phyloP scores from a whole-genome alignment of 495 filamentous ascomycete genomes.

The Podospora bellae-mahoneyi region DNA sequence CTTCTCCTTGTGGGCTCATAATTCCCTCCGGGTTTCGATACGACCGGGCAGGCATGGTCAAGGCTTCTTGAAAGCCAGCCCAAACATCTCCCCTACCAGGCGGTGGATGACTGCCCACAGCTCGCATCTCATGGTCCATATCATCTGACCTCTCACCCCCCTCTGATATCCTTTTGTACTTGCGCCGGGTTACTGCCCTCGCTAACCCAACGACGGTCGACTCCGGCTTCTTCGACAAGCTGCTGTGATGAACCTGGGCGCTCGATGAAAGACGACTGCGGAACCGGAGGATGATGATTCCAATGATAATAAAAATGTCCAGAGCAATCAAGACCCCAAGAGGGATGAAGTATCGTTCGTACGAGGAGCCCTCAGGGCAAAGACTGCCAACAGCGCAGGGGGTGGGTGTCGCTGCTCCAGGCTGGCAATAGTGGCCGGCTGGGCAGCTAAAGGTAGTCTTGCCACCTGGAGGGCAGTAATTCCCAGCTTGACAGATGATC shows the following conservation, averaged over 20 bases:
- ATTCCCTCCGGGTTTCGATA: slow-evolving; percentile 14
- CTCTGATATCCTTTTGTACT: slow-evolving; percentile 35
- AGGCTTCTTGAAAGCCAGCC: slow-evolving; percentile 39
- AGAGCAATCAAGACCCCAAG: slow-evolving; percentile 39
- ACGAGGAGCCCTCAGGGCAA: slow-evolving; percentile 38
- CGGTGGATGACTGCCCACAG: slow-evolving; percentile 20
- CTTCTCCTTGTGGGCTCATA: slow-evolving; percentile 23
- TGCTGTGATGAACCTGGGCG: slow-evolving; percentile 1
- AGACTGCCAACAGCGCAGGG: slow-evolving; percentile 40
- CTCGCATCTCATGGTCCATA: slow-evolving; percentile 30
- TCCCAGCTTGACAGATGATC: slow-evolving; percentile 41
- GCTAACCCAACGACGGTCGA: not conserved
- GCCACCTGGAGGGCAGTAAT: slow-evolving; percentile 41
- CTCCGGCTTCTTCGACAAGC: not conserved
- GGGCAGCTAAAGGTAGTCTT: slow-evolving; percentile 39
- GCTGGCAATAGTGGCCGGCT: slow-evolving; percentile 43
- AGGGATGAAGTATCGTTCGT: slow-evolving; percentile 40
- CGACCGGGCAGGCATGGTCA: slow-evolving; percentile 22
- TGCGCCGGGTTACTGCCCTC: not conserved
- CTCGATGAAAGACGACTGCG: slow-evolving; percentile 23
- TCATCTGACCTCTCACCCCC: slow-evolving; percentile 22
- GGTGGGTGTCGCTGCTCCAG: slow-evolving; percentile 40
- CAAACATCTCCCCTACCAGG: slow-evolving; percentile 22
- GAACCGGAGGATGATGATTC: slow-evolving; percentile 29
- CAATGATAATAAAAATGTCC: slow-evolving; percentile 39